Evolutionary conservation across 2,329 filamentous ascomycete genomes (phyloP), one percentile per base, ranked within the genome.

Genomic region (Epichloe aotearoae): DNA sequence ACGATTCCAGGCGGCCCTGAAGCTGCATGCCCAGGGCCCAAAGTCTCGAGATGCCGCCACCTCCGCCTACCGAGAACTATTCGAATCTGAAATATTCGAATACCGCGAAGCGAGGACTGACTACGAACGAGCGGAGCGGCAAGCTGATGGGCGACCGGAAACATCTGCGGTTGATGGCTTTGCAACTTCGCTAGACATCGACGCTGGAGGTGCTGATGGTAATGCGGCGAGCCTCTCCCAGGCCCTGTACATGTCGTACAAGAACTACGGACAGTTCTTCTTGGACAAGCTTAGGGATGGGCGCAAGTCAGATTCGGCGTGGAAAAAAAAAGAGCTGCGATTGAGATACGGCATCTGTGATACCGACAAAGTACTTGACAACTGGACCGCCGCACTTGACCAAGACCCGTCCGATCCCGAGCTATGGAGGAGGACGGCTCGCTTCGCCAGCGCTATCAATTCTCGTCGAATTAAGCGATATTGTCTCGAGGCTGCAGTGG

Each of bases 201-300:
- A 77, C 26, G 76, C 78, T 30, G 78, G 77, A 52, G 79, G 82
- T 47, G 79, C 80, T 46, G 88, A 94, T 56, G 83, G 80, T 30
- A 81, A 82, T 2, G 87, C 84, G 15, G 93, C 85, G 62, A 91
- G 84, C 46, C 72, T 97, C 10, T 84, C 88, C 0, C 90, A 96
- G 62, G 89, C 94, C 11, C 75, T 97, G 19, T 96, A 95, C 61
- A 77, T 98, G 7, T 86, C 91, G 1, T 88, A 94, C 73, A 98
- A 97, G 67, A 98, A 97, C 59, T 83, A 91, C 68, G 93, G 89
- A 41, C 88, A 97, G 62, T 96, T 95, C 62, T 73, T 84, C 52
- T 73, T 98, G n/a, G 91, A 98, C 50, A 67, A 64, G 49, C 57
- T 67, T 3, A 69, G 65, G 50, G 67, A 70, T 19, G 51, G 56